Percentiles rank a stretch among this genome's conserved stretches.
These are phyloP conservation scores for Globisporangium cylindrosporum DNA, from an alignment of 352 stramenopile genomes.

Conservation along the genomic window DNA sequence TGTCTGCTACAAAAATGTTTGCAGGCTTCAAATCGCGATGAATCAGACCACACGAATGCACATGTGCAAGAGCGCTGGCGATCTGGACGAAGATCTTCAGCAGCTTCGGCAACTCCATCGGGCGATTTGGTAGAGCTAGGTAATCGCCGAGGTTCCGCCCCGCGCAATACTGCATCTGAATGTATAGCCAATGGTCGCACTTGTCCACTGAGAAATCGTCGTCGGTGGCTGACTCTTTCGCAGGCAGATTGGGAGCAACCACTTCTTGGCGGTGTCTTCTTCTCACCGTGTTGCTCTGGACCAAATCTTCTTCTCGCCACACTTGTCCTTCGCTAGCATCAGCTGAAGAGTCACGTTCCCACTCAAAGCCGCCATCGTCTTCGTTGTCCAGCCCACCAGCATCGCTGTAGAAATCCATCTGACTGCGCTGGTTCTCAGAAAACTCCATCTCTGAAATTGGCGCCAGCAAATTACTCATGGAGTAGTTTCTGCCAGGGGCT, in stretches of 20 bases:
- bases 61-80: constrained; percentile 85
- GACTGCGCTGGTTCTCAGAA: constrained; percentile 45
- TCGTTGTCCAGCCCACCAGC: constrained; percentile 39
- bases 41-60: constrained; percentile 89
- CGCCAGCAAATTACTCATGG: constrained; percentile 68
- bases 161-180: constrained; percentile 92
- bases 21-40: constrained; percentile 91
- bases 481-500: constrained; percentile 49
- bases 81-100: constrained; percentile 89
- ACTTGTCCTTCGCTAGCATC: constrained; percentile 29
- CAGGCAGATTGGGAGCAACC: constrained; percentile 13
- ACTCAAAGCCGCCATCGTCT: constrained; percentile 72
- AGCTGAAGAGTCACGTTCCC: constrained; percentile 61
- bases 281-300: constrained; percentile 19
- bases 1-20: constrained; percentile 90
- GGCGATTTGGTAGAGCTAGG: constrained; percentile 58
- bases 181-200: constrained; percentile 89
- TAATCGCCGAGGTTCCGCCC: constrained; percentile 85
- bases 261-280: constrained; percentile 7
- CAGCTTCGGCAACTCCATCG: constrained; percentile 76
- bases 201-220: constrained; percentile 53
- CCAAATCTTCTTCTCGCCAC: constrained; percentile 66
- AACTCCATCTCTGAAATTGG: constrained; percentile 69
- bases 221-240: constrained; percentile 19
- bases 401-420: constrained; percentile 48